A percentile compares a stretch with the other conserved stretches of the same genome.
Evolutionary conservation across 495 filamentous ascomycete species (phyloP).

Genomic region (Cairneyella variabilis): DNA sequence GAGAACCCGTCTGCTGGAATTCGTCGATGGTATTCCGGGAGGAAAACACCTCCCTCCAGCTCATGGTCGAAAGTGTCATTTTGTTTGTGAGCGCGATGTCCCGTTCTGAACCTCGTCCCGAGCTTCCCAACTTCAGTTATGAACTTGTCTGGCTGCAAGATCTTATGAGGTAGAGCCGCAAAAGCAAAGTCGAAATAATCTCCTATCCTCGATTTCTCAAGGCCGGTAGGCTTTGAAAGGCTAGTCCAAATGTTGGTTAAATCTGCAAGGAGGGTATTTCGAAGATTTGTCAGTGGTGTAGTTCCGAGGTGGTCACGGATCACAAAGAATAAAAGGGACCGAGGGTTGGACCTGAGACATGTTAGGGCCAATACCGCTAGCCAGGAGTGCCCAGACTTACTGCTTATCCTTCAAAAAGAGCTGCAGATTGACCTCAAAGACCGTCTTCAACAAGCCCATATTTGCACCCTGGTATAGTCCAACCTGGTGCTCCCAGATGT

Average conservation of each 20-base stretch:
- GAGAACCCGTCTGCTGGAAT: conserved; percentile 96
- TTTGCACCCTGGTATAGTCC: conserved; percentile 97
- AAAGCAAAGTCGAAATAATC: conserved; percentile 99
- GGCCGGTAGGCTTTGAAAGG: conserved; percentile 81
- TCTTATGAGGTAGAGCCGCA: conserved; percentile 91
- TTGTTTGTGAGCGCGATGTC: conserved; percentile 57
- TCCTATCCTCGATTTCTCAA: conserved; percentile 84
- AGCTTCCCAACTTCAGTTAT: conserved; percentile 74
- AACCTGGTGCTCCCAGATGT: conserved; percentile 99
- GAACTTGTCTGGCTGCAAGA: conserved; percentile 93
- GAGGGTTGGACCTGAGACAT: conserved; percentile 68
- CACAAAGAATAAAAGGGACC: conserved; percentile 95
- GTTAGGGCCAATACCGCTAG: conserved; percentile 18
- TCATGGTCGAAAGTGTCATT: conserved; percentile 60
- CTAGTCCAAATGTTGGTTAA: conserved; percentile 86
- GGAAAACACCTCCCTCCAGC: conserved; percentile 71
- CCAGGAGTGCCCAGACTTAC: conserved; percentile 43
- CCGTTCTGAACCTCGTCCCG: conserved; percentile 75
- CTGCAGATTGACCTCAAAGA: conserved; percentile 97
- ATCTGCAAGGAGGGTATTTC: conserved; percentile 86
- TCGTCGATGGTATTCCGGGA: conserved; percentile 90
- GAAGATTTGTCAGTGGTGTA: conserved; percentile 83
- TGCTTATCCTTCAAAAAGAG: conserved; percentile 91
- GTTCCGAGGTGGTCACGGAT: conserved; percentile 93
- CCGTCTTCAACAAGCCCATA: conserved; percentile 96